Conservation (phyloP, 805 yeast species). For the Starmera caribaea region DNA sequence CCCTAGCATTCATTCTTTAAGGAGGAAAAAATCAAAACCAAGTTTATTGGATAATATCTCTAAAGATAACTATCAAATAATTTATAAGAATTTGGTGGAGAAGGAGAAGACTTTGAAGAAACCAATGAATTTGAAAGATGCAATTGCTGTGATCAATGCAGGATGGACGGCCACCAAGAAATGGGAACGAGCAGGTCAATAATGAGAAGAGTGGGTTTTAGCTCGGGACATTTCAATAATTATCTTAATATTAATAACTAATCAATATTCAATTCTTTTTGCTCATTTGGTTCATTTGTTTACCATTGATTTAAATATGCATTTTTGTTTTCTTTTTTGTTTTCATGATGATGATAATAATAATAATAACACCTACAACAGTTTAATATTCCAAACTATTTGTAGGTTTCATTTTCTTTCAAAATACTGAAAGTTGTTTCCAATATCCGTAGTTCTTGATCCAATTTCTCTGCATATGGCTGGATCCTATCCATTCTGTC, state of each 20-base stretch:
- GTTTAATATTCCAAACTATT: too few species aligned
- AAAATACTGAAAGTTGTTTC: slow-evolving; percentile 43
- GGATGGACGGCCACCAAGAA: slow-evolving; percentile 80
- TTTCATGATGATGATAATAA: too few species aligned
- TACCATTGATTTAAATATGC: slow-evolving; percentile 6
- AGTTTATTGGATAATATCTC: slow-evolving; percentile 23
- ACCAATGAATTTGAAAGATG: slow-evolving; percentile 68
- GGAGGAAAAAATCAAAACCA: slow-evolving; percentile 3
- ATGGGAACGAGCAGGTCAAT: slow-evolving; percentile 50
- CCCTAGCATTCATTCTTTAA: neutral
- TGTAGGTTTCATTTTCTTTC: slow-evolving; percentile 14
- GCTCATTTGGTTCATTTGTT: neutral
- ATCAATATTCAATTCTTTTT: neutral
- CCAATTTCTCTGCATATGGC: slow-evolving; percentile 55
- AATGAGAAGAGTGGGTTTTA: too few species aligned
- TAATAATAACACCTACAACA: too few species aligned
- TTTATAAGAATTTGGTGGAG: slow-evolving; percentile 63
- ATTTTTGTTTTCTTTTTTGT: slow-evolving; percentile 5
- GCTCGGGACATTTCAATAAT: too few species aligned
- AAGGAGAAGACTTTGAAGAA: slow-evolving; percentile 57
- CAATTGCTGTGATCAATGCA: slow-evolving; percentile 59
- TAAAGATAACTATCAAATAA: slow-evolving; percentile 42
- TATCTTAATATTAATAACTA: too few species aligned
- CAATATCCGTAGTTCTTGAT: slow-evolving; percentile 61
- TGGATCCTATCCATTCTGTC: slow-evolving; percentile 28